Base-by-base conservation (phyloP, 768 basidiomycete species). In the Psilocybe cubensis region DNA sequence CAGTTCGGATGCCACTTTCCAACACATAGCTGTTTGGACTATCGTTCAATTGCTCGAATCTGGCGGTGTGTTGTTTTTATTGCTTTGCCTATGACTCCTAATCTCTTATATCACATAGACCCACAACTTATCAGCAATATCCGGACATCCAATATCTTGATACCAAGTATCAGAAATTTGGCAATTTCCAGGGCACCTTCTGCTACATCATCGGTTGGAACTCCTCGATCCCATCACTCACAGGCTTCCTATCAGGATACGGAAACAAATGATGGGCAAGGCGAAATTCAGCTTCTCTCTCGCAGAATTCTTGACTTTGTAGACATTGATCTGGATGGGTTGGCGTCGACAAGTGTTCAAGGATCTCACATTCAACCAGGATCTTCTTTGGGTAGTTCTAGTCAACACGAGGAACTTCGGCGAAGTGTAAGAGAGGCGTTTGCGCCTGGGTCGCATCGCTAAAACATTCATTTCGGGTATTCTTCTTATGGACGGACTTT, bases 11-110 rank as follows among this genome's bases (percentile, higher is more conserved):
- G 89, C 93, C 12, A 99, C 97, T 0, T 99, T 99, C 88, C 96
- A 98, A 72, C 97, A 99, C 69, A 99, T 98, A 61, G 97, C 97
- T 29, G 95, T 99, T 42, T 99, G 97, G 97, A 98, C 97, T 0
- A 96, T 98, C 63, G 96, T 98, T 23, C 97, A 99, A 69, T 76
- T 99, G 20, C 80, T 99, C 24, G 97, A 99, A 71, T 96, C 96
- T n/a, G 92, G 93, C 59, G 92, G 91, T 92, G 62, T 41, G 77
- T 63, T 1, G 17, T 3, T 35, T 1, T 18, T 7, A 21, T 44
- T 23, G 27, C 3, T 46, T 21, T 23, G 20, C 20, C 28, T 20
- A 23, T 8, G 11, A 9, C 38, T 14, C 45, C 29, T 51, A 31
- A 52, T 49, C 14, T 54, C 33, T 24, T 11, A 54, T 31, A 28